Evolutionary conservation across 2,329 filamentous ascomycete genomes (phyloP).

Genomic region (Emydomyces testavorans): DNA sequence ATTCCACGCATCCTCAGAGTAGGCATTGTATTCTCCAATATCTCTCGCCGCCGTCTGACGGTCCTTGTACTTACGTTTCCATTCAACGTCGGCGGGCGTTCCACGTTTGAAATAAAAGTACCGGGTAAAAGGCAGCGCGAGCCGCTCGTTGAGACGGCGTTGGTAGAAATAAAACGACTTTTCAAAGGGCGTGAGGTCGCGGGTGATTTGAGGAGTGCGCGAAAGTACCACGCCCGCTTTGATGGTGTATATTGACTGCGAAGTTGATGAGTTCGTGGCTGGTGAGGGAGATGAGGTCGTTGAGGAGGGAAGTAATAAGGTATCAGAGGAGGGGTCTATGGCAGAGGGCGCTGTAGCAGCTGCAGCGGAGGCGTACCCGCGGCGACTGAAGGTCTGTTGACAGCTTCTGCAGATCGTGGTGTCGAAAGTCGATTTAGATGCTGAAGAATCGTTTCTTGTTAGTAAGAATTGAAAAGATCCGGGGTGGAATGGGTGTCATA

Average conservation of each 20-base stretch:
- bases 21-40: conserved; percentile 71
- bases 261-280: conserved; percentile 20
- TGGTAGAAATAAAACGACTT: conserved; percentile 94
- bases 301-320: conserved; percentile 31
- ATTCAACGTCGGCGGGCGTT: conserved; percentile 73
- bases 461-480: conserved; percentile 13
- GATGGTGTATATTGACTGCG: conserved; percentile 35
- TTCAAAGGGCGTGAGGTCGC: conserved; percentile 75
- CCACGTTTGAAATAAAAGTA: conserved; percentile 93
- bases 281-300: conserved; percentile 20
- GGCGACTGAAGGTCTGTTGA: conserved; percentile 32
- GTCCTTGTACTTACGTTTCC: conserved; percentile 72
- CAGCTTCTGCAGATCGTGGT: conserved; percentile 35
- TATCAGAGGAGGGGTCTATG: conserved; percentile 16
- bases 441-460: conserved; percentile 11
- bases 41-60: conserved; percentile 70
- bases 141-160: conserved; percentile 86
- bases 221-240: conserved; percentile 69
- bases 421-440: conserved; percentile 31
- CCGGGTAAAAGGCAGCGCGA: conserved; percentile 73
- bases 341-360: conserved; percentile 27
- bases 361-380: conserved; percentile 33
- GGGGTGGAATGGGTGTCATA: conserved; percentile 20
- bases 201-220: conserved; percentile 76
- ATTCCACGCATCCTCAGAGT: conserved; percentile 68